Evolutionary conservation across 331 rosid genomes (phyloP).

Genomic region (Erythrophleum ivorense): DNA sequence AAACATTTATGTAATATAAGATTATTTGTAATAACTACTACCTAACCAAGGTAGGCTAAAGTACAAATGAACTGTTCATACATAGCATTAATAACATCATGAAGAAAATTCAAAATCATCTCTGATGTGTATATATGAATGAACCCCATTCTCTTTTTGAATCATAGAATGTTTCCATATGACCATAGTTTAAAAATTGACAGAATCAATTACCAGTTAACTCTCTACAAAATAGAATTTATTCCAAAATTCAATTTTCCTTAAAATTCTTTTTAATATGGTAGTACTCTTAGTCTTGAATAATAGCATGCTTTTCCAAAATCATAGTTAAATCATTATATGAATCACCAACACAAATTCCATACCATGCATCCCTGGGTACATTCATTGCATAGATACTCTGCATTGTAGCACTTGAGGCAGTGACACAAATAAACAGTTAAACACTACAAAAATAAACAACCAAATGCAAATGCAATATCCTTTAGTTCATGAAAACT

Average conservation of each 20-base stretch:
- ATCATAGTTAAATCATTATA: background rate
- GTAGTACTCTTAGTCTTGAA: background rate
- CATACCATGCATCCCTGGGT: background rate
- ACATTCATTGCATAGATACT: conserved; percentile 21
- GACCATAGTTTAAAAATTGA: background rate
- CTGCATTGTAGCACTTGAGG: conserved; percentile 12
- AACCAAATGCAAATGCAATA: conserved; percentile 13
- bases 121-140: background rate
- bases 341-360: conserved; percentile 8
- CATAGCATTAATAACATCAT: background rate
- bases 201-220: background rate
- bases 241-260: background rate
- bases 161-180: background rate
- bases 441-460: conserved; percentile 3
- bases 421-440: background rate
- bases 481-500: background rate
- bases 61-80: background rate
- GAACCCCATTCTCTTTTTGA: background rate
- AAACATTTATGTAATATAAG: background rate
- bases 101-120: background rate
- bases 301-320: conserved; percentile 8
- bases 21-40: background rate
- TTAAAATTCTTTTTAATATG: background rate
- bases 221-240: background rate
- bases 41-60: background rate